Base-by-base conservation (phyloP, 179 eudicot genomes). In the Beta macrorhiza region DNA sequence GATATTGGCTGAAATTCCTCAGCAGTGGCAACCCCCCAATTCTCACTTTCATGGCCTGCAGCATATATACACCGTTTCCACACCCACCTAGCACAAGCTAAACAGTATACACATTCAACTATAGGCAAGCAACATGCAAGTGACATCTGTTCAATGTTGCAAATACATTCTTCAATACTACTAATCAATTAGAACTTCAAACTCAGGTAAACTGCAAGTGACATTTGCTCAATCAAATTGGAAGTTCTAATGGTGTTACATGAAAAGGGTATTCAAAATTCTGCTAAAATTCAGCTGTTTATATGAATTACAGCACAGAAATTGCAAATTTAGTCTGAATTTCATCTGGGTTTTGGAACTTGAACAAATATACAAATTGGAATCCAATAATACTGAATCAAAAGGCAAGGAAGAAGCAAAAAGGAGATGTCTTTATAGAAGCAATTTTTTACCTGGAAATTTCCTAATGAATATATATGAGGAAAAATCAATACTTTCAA, bases 61-160 rank as follows among this genome's bases (percentile, higher is more conserved):
- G 94, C 85, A 76, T 95, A 92, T 15, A 91, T 83, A 80, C 90
- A 92, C 82, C 93, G 82, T 79, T 91, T 91, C 97, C 98, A 93
- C 5, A 82, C 97, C 97, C 97, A 95, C 17, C 97, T 88, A 76
- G 90, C 92, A 85, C 98, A 95, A 4, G 89, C 98, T 86, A 95
- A 79, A 85, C 98, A 95, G 71, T 92, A 95, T 45, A 95, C 98
- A 85, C 97, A 95, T 86, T 95, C 98, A 56, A 93, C 80, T 79
- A 95, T 80, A 42, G 97, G 98, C 63, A 93, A 25, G 45, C 94
- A 87, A 74, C 97, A 93, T 71, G 83, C 75, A 51, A 89, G 84
- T 78, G 98, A 93, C 98, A 94, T 95, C 56, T 84, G 90, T 80
- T 78, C 67, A 86, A 88, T 89, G 80, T 6, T 57, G 59, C 25